These are phyloP conservation scores for Solanum habrochaites DNA, from an alignment of 257 asterid species.

Conservation along the genomic window DNA sequence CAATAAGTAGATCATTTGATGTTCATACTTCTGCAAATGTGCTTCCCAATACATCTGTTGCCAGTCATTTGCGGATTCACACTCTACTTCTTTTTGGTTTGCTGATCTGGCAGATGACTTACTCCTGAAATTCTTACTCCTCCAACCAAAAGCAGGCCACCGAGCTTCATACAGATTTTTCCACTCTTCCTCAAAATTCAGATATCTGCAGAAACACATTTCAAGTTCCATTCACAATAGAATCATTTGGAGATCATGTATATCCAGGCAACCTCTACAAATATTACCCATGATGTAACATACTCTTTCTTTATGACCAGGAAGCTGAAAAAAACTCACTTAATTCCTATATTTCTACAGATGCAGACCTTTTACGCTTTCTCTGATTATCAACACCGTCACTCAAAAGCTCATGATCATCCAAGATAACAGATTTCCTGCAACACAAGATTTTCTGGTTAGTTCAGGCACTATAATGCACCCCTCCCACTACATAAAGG, in stretches of 20 bases:
- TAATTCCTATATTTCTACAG: background rate
- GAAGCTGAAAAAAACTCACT: constrained; percentile 1
- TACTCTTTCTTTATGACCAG: background rate
- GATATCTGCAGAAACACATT: constrained; percentile 21
- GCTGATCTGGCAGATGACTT: constrained; percentile 19
- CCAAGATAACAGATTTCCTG: constrained; percentile 46
- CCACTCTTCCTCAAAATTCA: constrained; percentile 54
- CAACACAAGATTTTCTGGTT: constrained; percentile 17
- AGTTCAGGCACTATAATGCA: background rate
- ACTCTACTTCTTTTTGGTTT: constrained; percentile 18
- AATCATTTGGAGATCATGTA: constrained; percentile 7
- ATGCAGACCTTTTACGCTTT: constrained; percentile 79
- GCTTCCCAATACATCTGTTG: constrained; percentile 75
- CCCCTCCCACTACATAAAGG: background rate
- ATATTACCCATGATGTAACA: background rate
- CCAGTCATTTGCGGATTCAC: constrained; percentile 44
- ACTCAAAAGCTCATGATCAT: constrained; percentile 20
- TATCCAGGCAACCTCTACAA: background rate
- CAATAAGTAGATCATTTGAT: background rate
- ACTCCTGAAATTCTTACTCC: constrained; percentile 11
- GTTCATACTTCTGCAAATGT: constrained; percentile 67
- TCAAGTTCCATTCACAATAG: background rate
- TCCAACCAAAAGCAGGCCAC: constrained; percentile 42
- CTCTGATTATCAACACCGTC: constrained; percentile 23
- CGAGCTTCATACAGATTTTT: constrained; percentile 39